Conservation (phyloP, 306 rosid genomes). For the Ormosia emarginata region DNA sequence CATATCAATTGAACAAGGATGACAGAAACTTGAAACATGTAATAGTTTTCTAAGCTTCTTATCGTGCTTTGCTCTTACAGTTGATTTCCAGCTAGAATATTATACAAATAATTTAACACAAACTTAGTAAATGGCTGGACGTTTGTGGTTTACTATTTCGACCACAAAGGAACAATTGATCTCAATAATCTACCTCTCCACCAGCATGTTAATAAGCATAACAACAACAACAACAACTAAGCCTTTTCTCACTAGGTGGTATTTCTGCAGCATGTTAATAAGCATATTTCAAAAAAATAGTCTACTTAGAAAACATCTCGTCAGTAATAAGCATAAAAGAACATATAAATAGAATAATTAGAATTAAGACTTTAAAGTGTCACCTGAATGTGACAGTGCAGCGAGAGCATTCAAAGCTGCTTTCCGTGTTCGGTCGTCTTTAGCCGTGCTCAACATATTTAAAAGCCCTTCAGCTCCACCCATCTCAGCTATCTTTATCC, state of each 20-base stretch:
- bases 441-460: constrained; percentile 75
- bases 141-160: neutral
- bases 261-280: neutral
- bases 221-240: no score
- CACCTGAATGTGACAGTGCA: constrained; percentile 77
- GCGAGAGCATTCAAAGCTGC: constrained; percentile 79
- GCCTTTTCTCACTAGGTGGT: no score
- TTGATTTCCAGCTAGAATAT: neutral
- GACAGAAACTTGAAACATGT: neutral
- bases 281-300: neutral
- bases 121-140: neutral
- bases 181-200: neutral
- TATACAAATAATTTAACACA: neutral
- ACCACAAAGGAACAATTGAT: neutral
- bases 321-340: neutral
- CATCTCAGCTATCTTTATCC: constrained; percentile 76
- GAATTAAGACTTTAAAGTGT: neutral
- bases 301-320: neutral
- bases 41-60: neutral
- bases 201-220: neutral
- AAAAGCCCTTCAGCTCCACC: constrained; percentile 74
- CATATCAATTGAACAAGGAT: neutral
- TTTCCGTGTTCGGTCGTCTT: constrained; percentile 88
- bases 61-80: neutral
- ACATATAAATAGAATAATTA: neutral